phyloP scores from a whole-genome alignment of 106 monocot genomes.

The Phalaenopsis equestris region DNA sequence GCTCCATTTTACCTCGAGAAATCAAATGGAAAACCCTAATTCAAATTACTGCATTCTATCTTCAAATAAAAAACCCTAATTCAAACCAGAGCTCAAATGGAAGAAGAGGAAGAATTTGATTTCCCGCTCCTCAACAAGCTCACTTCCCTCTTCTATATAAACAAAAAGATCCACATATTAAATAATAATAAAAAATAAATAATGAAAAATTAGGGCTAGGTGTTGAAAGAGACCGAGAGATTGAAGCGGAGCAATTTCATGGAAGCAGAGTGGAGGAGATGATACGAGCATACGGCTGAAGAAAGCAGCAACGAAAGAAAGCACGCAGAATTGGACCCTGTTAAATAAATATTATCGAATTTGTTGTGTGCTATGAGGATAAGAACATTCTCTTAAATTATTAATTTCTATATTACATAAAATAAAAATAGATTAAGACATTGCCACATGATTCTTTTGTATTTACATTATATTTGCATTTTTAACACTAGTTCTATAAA shows the following conservation, averaged over 20 bases:
- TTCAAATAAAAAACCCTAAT: not conserved
- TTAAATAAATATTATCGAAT: not conserved
- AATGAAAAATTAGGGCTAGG: not conserved
- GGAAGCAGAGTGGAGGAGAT: conserved; percentile 1
- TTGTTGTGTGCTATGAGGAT: not conserved
- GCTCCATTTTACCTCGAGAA: not conserved
- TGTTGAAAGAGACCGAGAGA: not conserved
- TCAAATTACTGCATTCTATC: not conserved
- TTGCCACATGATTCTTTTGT: too few relatives aligned
- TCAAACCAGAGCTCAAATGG: not conserved
- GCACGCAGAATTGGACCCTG: not conserved
- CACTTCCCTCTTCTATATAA: not conserved
- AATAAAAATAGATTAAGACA: too few relatives aligned
- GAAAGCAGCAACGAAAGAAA: not conserved
- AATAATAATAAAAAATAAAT: not conserved
- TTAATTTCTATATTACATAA: not conserved
- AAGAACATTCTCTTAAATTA: conserved; percentile 1
- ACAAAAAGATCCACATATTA: not conserved
- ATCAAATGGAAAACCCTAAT: not conserved
- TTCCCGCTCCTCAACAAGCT: not conserved
- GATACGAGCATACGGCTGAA: not conserved
- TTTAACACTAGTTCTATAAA: too few relatives aligned
- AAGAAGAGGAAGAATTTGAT: not conserved
- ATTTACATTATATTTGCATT: too few relatives aligned
- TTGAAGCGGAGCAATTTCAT: conserved; percentile 3